phyloP scores from a whole-genome alignment of 2,329 filamentous ascomycete species.

The Aspergillus sp. region DNA sequence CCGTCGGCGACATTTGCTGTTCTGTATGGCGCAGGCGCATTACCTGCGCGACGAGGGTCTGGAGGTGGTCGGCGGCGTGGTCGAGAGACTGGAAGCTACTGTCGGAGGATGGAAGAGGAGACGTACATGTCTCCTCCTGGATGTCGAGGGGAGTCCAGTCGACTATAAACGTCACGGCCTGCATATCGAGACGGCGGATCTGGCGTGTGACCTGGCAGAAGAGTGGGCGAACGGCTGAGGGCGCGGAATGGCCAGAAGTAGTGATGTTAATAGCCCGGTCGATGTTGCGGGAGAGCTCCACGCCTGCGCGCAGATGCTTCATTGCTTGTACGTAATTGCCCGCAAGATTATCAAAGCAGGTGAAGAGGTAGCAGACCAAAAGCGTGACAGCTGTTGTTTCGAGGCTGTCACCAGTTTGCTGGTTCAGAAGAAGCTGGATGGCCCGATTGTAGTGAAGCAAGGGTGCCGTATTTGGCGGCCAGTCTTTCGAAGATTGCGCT shows the following conservation, averaged over 20 bases:
- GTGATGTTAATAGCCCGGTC: constrained; percentile 6
- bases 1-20: no score
- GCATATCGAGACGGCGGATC: constrained; percentile 37
- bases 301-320: constrained; percentile 35
- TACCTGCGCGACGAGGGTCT: no score
- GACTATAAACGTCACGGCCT: constrained; percentile 32
- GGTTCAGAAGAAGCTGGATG: constrained; percentile 25
- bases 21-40: no score
- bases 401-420: constrained; percentile 14
- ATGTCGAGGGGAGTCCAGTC: constrained; percentile 2
- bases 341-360: constrained; percentile 37
- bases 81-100: no score
- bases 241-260: background rate
- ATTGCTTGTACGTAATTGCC: constrained; percentile 35
- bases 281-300: constrained; percentile 24
- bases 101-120: no score
- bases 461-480: constrained; percentile 15
- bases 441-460: constrained; percentile 17
- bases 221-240: constrained; percentile 18
- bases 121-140: no score
- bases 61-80: no score
- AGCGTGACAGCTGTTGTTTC: constrained; percentile 33
- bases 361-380: constrained; percentile 41
- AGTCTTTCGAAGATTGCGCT: constrained; percentile 1
- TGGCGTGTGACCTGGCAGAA: constrained; percentile 31